Evolutionary conservation across 441 rosid species (phyloP).

Genomic region (Pelargonium fulgidum): DNA sequence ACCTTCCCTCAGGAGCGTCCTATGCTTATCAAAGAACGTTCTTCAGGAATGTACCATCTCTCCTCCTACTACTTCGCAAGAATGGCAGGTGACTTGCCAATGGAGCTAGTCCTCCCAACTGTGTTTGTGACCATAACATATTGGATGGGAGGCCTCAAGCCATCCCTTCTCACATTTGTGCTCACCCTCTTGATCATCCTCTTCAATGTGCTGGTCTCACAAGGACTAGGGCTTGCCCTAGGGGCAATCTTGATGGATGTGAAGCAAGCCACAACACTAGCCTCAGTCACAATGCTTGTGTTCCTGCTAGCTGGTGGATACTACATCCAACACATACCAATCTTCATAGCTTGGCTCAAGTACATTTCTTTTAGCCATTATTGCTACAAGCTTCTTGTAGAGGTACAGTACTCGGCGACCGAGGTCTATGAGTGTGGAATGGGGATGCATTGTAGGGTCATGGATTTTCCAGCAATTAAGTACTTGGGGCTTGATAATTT

Average conservation of each 20-base stretch:
- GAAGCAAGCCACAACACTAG: slow-evolving; percentile 69
- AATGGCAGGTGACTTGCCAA: slow-evolving; percentile 73
- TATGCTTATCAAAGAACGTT: slow-evolving; percentile 70
- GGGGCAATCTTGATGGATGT: slow-evolving; percentile 81
- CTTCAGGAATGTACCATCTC: slow-evolving; percentile 82
- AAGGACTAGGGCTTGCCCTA: slow-evolving; percentile 72
- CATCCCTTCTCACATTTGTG: slow-evolving; percentile 47
- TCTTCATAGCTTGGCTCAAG: slow-evolving; percentile 79
- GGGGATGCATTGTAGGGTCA: slow-evolving; percentile 50
- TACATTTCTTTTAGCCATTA: slow-evolving; percentile 75
- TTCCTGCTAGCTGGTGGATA: slow-evolving; percentile 78
- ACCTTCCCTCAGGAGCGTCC: slow-evolving; percentile 83
- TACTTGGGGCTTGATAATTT: slow-evolving; percentile 36
- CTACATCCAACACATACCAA: slow-evolving; percentile 74
- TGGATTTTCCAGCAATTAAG: slow-evolving; percentile 65
- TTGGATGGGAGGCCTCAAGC: slow-evolving; percentile 96
- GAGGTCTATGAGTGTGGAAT: slow-evolving; percentile 58
- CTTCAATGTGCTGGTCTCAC: slow-evolving; percentile 74
- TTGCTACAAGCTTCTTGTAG: slow-evolving; percentile 73
- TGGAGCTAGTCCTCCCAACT: slow-evolving; percentile 88
- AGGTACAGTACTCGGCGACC: slow-evolving; percentile 51
- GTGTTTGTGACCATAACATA: slow-evolving; percentile 63
- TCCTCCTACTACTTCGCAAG: slow-evolving; percentile 76
- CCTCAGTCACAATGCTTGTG: slow-evolving; percentile 75
- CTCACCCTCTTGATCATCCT: slow-evolving; percentile 58